Percentiles rank a stretch among this genome's conserved stretches.
Conservation (phyloP, 306 rosid species). For the Pterocarpus macrocarpus region DNA sequence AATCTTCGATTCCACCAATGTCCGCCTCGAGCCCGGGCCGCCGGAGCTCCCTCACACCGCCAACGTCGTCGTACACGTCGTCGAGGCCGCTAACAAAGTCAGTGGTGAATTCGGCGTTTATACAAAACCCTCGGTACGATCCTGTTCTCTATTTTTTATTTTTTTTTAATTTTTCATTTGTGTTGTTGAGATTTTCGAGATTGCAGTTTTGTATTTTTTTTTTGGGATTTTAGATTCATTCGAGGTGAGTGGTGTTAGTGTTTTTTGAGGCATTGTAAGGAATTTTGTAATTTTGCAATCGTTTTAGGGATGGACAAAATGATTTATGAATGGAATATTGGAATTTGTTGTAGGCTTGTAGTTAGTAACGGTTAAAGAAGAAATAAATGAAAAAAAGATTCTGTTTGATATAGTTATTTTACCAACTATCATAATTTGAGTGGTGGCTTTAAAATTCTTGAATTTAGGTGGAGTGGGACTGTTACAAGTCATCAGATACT, state of each 20-base stretch:
- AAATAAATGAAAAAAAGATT: neutral
- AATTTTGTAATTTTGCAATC: constrained; percentile 10
- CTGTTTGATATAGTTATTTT: constrained; percentile 23
- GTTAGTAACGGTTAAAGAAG: neutral
- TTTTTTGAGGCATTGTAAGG: constrained; percentile 8
- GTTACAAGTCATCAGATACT: constrained; percentile 11
- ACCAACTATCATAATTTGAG: constrained; percentile 10
- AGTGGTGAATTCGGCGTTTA: constrained; percentile 78
- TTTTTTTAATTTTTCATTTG: neutral
- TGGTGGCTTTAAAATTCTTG: neutral
- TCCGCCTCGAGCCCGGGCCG: constrained; percentile 87
- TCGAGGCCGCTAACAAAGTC: constrained; percentile 62
- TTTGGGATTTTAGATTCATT: neutral
- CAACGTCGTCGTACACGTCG: constrained; percentile 79
- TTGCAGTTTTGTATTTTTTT: neutral
- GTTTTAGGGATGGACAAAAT: neutral
- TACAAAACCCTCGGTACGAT: constrained; percentile 79
- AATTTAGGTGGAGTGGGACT: constrained; percentile 1
- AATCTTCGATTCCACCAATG: constrained; percentile 74
- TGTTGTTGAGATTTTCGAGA: constrained; percentile 5
- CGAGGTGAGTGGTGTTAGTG: constrained; percentile 3
- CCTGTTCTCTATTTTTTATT: constrained; percentile 11
- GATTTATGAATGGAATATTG: neutral
- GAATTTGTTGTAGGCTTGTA: constrained; percentile 3
- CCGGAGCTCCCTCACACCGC: constrained; percentile 82